Conservation (phyloP, 176 grass and related monocot species). For the Hordeum vulgare region MorexV3_pseudomolecules_assembly NC_058519.1:66135005-66135504, state of each 20-base stretch:
- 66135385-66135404: background rate
- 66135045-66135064: background rate
- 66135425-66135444: constrained; percentile 9
- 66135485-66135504: constrained; percentile 5
- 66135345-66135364: background rate
- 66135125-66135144: too few relatives aligned
- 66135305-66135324: background rate
- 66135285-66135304: constrained; percentile 2
- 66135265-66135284: background rate
- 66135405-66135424: background rate
- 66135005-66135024: background rate
- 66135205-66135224: too few relatives aligned
- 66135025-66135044: background rate
- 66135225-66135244: too few relatives aligned
- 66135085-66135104: background rate
- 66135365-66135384: background rate
- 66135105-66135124: too few relatives aligned
- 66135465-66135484: constrained; percentile 3
- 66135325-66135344: background rate
- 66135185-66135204: too few relatives aligned
- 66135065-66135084: background rate
- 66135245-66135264: too few relatives aligned
- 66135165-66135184: too few relatives aligned
- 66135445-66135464: background rate
- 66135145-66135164: too few relatives aligned